These are phyloP conservation scores for Verticillium tricorpus DNA, from an alignment of 2,329 filamentous ascomycete species.

Conservation along the genomic window DNA sequence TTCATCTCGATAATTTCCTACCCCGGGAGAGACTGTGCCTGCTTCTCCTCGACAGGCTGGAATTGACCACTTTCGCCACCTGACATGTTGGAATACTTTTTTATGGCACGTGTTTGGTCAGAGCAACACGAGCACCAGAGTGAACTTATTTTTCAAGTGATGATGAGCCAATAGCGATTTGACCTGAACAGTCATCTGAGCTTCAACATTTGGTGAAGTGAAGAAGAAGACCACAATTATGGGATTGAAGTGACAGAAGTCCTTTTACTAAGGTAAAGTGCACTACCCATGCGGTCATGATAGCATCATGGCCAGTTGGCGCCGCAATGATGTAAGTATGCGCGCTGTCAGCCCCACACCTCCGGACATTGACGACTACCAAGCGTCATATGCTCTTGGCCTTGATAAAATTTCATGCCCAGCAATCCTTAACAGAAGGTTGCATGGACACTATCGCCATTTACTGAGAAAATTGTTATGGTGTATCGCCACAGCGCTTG, in stretches of 20 bases:
- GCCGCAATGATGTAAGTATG: background rate
- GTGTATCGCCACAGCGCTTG: no score
- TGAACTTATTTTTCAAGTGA: no score
- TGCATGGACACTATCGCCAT: no score
- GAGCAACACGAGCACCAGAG: no score
- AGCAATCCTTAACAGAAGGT: background rate
- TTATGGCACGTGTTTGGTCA: background rate
- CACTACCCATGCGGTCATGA: background rate
- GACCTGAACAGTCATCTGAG: no score
- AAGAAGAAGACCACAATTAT: no score
- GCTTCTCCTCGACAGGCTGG: constrained; percentile 25
- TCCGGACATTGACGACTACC: background rate
- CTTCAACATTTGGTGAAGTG: no score
- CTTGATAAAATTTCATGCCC: background rate
- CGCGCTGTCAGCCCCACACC: background rate
- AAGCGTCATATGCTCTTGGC: background rate
- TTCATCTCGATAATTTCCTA: constrained; percentile 10
- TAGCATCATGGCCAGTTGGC: background rate
- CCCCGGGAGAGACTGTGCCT: constrained; percentile 33
- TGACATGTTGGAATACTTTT: background rate
- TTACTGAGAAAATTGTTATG: no score
- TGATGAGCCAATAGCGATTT: no score
- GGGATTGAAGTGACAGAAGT: no score
- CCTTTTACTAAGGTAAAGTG: no score
- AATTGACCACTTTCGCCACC: constrained; percentile 24